These are phyloP conservation scores for Claviceps capensis DNA, from an alignment of 2,329 filamentous ascomycete genomes.

Conservation along the genomic window DNA sequence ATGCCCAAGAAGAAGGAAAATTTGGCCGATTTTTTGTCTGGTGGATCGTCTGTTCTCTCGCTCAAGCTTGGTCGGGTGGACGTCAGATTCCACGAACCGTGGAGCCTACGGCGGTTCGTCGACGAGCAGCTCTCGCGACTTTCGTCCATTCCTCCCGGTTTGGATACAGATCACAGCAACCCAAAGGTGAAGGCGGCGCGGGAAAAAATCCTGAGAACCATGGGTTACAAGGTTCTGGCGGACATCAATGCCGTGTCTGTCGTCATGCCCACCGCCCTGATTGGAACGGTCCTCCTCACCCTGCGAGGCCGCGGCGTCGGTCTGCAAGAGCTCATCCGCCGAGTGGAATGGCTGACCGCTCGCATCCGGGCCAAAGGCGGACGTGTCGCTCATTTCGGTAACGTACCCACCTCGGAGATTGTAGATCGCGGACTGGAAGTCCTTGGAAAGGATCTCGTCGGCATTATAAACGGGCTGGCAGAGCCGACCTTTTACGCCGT, in stretches of 20 bases:
- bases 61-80: conserved; percentile 84
- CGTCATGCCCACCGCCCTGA: conserved; percentile 93
- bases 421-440: conserved; percentile 86
- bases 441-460: conserved; percentile 77
- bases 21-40: conserved; percentile 73
- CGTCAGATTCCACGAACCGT: conserved; percentile 90
- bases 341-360: conserved; percentile 80
- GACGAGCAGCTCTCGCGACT: conserved; percentile 54
- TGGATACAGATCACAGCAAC: conserved; percentile 32
- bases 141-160: conserved; percentile 26
- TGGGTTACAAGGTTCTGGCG: conserved; percentile 83
- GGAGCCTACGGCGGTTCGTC: conserved; percentile 77
- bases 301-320: conserved; percentile 85
- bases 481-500: conserved; percentile 93
- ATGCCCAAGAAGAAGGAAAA: conserved; percentile 95
- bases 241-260: conserved; percentile 96
- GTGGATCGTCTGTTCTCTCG: conserved; percentile 73
- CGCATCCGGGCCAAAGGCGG: conserved; percentile 78
- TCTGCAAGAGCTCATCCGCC: conserved; percentile 67
- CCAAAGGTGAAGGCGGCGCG: conserved; percentile 40
- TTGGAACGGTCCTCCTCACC: conserved; percentile 85
- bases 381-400: conserved; percentile 84
- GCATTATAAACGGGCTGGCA: conserved; percentile 61
- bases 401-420: conserved; percentile 63
- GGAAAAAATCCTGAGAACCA: conserved; percentile 63